phyloP scores from a whole-genome alignment of 495 filamentous ascomycete species.

The Neurospora sp. region DNA sequence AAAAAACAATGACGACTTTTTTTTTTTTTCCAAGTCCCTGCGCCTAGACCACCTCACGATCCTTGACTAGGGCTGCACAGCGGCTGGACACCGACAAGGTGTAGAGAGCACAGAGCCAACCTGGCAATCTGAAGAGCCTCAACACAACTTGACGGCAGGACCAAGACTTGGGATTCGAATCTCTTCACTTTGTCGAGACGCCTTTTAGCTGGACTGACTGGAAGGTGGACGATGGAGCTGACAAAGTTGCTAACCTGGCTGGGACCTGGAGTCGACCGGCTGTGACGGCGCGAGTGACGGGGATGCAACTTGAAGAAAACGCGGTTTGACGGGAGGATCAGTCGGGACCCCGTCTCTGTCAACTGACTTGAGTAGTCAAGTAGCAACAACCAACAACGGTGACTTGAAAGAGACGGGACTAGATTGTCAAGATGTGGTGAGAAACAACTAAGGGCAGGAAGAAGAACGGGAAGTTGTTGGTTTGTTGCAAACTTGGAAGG shows the following conservation, averaged over 20 bases:
- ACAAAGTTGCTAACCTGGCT: neutral
- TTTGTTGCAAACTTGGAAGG: neutral
- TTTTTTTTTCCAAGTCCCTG: constrained; percentile 7
- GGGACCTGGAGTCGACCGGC: neutral
- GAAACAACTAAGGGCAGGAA: too few species aligned
- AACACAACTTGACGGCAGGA: neutral
- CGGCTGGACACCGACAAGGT: neutral
- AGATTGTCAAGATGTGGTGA: neutral
- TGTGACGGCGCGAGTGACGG: neutral
- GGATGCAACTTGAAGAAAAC: neutral
- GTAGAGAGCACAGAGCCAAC: neutral
- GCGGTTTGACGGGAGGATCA: neutral
- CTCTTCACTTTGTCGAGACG: neutral
- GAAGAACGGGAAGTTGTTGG: neutral
- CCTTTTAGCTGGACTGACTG: neutral
- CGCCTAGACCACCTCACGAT: neutral
- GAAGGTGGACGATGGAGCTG: neutral
- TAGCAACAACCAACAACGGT: neutral
- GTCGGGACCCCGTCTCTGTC: neutral
- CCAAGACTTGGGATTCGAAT: neutral
- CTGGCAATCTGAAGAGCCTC: neutral
- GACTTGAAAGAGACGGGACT: neutral
- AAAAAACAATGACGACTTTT: constrained; percentile 13
- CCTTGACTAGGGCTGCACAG: neutral
- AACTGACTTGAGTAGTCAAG: neutral